Percentiles rank a stretch among this genome's conserved stretches.
phyloP scores from a whole-genome alignment of 2,329 filamentous ascomycete genomes.

The Calonectria naviculata region DNA sequence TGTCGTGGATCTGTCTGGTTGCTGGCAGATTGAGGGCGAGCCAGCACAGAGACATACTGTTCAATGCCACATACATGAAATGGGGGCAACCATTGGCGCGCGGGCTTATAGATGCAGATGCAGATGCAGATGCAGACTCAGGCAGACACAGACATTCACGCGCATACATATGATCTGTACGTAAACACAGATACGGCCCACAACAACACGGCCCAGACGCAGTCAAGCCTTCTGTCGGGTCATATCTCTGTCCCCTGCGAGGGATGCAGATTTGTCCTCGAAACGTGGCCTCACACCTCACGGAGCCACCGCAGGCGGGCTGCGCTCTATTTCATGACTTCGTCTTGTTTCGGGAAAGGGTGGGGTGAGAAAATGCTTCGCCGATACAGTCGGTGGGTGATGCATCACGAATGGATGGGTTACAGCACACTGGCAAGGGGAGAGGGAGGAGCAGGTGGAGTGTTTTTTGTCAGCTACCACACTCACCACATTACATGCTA shows the following conservation, averaged over 20 bases:
- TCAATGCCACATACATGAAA: background rate
- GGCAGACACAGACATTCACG: background rate
- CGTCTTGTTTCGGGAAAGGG: background rate
- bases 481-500: conserved; percentile 3
- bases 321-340: background rate
- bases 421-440: conserved; percentile 1
- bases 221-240: background rate
- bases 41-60: conserved; percentile 18
- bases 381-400: background rate
- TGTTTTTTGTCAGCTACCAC: conserved; percentile 12
- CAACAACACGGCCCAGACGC: conserved; percentile 1
- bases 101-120: background rate
- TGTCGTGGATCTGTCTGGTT: conserved; percentile 6
- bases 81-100: background rate
- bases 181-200: conserved; percentile 1
- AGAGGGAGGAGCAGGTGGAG: conserved; percentile 7
- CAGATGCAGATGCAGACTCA: background rate
- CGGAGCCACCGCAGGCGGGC: background rate
- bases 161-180: background rate
- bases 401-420: conserved; percentile 11
- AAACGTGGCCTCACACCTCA: conserved; percentile 22
- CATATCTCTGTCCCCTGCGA: background rate
- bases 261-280: conserved; percentile 14
- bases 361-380: background rate
- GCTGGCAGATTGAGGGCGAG: background rate